Evolutionary conservation across 257 asterid genomes (phyloP).

Genomic region (Solanum lignicaule): DNA sequence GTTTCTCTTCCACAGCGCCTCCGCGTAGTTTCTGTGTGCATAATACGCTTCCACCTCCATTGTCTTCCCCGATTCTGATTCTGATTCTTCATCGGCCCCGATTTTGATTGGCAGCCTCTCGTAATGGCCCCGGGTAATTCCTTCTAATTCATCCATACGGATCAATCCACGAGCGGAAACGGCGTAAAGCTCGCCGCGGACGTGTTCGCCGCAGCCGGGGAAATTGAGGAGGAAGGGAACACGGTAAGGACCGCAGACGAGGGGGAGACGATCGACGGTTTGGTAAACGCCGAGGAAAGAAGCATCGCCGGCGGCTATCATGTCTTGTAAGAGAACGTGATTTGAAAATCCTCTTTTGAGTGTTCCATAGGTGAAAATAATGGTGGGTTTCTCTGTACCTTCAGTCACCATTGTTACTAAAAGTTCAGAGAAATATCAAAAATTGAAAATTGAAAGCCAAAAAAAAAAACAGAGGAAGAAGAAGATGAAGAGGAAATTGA

Average conservation of each 20-base stretch:
- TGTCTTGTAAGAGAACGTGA: slow-evolving; percentile 47
- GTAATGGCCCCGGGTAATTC: slow-evolving; percentile 48
- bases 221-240: slow-evolving; percentile 81
- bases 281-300: slow-evolving; percentile 40
- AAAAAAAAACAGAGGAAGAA: neutral
- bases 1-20: slow-evolving; percentile 60
- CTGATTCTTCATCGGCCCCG: too few relatives aligned
- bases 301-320: slow-evolving; percentile 63
- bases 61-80: neutral
- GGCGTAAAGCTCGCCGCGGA: slow-evolving; percentile 68
- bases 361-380: slow-evolving; percentile 74
- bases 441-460: neutral
- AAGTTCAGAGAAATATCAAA: neutral
- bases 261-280: slow-evolving; percentile 42
- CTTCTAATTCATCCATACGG: slow-evolving; percentile 70
- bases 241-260: slow-evolving; percentile 76
- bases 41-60: slow-evolving; percentile 49
- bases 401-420: neutral
- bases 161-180: slow-evolving; percentile 35
- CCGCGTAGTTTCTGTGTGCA: slow-evolving; percentile 67
- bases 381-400: slow-evolving; percentile 2
- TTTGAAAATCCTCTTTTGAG: slow-evolving; percentile 73
- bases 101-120: slow-evolving; percentile 50
- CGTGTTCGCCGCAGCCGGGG: slow-evolving; percentile 49
- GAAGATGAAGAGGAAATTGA: neutral